phyloP scores from a whole-genome alignment of 805 yeast species.

The Komagataella populi region DNA sequence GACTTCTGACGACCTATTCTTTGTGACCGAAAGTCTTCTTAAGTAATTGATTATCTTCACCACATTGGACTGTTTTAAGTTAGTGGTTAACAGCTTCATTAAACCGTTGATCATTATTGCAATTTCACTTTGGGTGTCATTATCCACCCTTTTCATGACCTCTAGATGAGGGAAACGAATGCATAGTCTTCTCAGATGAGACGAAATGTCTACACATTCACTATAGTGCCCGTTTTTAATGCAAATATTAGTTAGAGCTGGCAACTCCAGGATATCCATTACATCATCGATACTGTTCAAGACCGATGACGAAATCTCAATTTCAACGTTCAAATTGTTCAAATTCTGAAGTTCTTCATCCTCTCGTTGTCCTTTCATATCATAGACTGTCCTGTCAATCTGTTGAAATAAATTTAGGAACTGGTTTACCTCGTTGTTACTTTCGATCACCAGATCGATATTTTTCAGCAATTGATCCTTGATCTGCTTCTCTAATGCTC shows the following conservation, averaged over 20 bases:
- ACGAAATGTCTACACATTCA: constrained; percentile 76
- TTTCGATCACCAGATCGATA: constrained; percentile 19
- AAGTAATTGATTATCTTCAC: constrained; percentile 70
- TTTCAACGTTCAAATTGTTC: neutral
- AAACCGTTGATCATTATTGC: constrained; percentile 53
- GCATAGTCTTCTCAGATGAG: constrained; percentile 54
- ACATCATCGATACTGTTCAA: constrained; percentile 56
- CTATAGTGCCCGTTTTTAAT: constrained; percentile 78
- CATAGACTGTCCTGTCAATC: neutral
- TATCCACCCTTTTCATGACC: constrained; percentile 34
- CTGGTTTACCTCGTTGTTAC: constrained; percentile 1
- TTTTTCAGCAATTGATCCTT: constrained; percentile 17
- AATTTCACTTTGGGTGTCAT: constrained; percentile 41
- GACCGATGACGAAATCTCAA: constrained; percentile 17
- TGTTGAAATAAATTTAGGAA: neutral
- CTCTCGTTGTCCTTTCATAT: neutral
- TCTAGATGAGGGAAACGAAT: constrained; percentile 53
- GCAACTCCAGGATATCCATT: constrained; percentile 70
- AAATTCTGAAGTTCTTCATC: neutral
- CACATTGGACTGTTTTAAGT: constrained; percentile 64
- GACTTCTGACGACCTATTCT: constrained; percentile 3
- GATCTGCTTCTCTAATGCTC: constrained; percentile 8
- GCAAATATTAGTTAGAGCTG: constrained; percentile 73
- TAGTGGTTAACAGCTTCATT: constrained; percentile 56
- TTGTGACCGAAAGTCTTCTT: constrained; percentile 47